Evolutionary conservation across 1,284 basidiomycete species (phyloP).

Genomic region (Trichosporon inkin): DNA sequence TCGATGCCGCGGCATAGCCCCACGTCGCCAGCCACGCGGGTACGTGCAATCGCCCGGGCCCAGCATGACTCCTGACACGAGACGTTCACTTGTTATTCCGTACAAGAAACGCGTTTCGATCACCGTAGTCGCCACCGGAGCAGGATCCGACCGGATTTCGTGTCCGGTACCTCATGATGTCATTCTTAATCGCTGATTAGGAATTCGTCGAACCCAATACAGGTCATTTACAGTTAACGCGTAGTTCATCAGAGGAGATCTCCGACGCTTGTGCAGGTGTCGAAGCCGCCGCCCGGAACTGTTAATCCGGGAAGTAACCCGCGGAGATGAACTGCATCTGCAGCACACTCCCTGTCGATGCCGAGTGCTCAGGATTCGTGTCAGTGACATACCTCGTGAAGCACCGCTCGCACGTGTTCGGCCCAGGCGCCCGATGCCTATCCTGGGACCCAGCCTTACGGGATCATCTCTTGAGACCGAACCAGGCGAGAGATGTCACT

Average conservation of each 20-base stretch:
- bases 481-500: no score
- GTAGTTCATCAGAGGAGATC: not conserved
- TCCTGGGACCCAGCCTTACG: no score
- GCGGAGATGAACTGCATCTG: not conserved
- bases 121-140: not conserved
- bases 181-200: not conserved
- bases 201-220: not conserved
- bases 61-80: not conserved
- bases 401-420: no score
- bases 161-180: not conserved
- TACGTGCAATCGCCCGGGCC: not conserved
- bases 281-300: not conserved
- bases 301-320: constrained; percentile 1
- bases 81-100: not conserved
- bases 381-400: no score
- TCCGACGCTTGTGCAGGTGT: not conserved
- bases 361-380: no score
- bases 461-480: no score
- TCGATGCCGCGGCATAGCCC: not conserved
- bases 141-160: constrained; percentile 6
- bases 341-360: not conserved
- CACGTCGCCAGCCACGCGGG: not conserved
- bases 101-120: not conserved
- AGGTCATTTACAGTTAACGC: not conserved
- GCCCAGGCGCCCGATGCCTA: no score